Conservation (phyloP, 768 basidiomycete genomes). For the Auricularia sp. region DNA sequence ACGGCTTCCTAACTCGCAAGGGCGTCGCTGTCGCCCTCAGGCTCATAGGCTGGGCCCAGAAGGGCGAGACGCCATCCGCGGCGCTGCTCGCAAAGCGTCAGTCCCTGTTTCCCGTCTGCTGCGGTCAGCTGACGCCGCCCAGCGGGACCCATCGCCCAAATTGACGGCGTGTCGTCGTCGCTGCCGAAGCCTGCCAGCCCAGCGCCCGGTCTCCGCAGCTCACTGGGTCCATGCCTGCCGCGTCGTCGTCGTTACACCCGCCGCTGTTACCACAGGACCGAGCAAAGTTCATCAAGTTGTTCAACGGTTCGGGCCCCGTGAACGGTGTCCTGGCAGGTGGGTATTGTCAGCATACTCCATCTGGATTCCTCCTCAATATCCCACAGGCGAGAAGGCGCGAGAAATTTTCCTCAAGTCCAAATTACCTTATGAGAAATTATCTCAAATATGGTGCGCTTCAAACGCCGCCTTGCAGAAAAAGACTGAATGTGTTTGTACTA, state of each 20-base stretch:
- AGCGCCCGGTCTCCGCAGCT: conserved; percentile 43
- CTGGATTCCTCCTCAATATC: background rate
- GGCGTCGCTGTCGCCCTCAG: conserved; percentile 83
- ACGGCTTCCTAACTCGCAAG: conserved; percentile 82
- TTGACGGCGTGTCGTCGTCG: conserved; percentile 52
- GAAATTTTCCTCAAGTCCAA: conserved; percentile 88
- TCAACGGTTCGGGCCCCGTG: conserved; percentile 56
- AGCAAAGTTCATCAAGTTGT: conserved; percentile 73
- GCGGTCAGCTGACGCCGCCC: conserved; percentile 9
- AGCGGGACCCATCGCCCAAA: conserved; percentile 80
- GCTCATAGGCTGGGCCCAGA: conserved; percentile 88
- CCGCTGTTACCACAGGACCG: conserved; percentile 70
- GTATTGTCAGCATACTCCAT: conserved; percentile 10
- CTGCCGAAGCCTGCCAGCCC: conserved; percentile 44
- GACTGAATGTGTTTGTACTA: background rate
- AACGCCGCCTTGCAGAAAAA: background rate
- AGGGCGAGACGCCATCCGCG: conserved; percentile 56
- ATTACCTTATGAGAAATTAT: conserved; percentile 74
- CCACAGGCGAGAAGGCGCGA: conserved; percentile 72
- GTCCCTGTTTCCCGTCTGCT: conserved; percentile 17
- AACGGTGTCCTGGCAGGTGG: conserved; percentile 72
- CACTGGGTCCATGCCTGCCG: conserved; percentile 22
- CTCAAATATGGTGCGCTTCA: conserved; percentile 75
- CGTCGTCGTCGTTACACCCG: conserved; percentile 37
- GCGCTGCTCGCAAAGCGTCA: conserved; percentile 63